phyloP scores from a whole-genome alignment of 2,329 filamentous ascomycete genomes.

The Penicillium sclerotiorum region DNA sequence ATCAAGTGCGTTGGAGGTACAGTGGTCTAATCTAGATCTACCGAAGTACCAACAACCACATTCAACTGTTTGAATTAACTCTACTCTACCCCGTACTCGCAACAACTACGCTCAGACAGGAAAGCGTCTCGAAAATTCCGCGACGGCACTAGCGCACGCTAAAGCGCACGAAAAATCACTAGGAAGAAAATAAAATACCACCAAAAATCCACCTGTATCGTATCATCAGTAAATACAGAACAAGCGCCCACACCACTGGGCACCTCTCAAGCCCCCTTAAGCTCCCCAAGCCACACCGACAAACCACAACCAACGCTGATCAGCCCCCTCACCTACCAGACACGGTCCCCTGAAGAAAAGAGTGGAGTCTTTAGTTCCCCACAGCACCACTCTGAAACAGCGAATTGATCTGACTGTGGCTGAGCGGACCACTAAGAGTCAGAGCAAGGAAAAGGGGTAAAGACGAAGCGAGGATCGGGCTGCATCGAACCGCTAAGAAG shows the following conservation, averaged over 20 bases:
- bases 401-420: slow-evolving; percentile 24
- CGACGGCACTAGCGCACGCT: no score
- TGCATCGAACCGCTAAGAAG: background rate
- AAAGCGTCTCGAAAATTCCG: slow-evolving; percentile 3
- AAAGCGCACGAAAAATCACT: background rate
- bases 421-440: slow-evolving; percentile 14
- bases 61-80: no score
- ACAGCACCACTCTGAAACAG: slow-evolving; percentile 28
- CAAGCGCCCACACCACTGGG: background rate
- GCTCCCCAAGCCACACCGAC: slow-evolving; percentile 3
- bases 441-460: slow-evolving; percentile 13
- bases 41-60: no score
- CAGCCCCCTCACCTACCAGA: slow-evolving; percentile 7
- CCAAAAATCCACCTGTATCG: background rate
- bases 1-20: no score
- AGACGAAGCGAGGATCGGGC: background rate
- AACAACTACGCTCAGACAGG: slow-evolving; percentile 3
- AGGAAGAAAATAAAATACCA: background rate
- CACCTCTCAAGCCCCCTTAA: background rate
- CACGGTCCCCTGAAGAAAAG: slow-evolving; percentile 14
- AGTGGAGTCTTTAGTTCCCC: slow-evolving; percentile 20
- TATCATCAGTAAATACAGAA: background rate
- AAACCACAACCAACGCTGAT: slow-evolving; percentile 8
- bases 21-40: no score
- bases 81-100: background rate